These are phyloP conservation scores for Calonectria honghensis DNA, from an alignment of 2,329 filamentous ascomycete species.

Conservation along the genomic window DNA sequence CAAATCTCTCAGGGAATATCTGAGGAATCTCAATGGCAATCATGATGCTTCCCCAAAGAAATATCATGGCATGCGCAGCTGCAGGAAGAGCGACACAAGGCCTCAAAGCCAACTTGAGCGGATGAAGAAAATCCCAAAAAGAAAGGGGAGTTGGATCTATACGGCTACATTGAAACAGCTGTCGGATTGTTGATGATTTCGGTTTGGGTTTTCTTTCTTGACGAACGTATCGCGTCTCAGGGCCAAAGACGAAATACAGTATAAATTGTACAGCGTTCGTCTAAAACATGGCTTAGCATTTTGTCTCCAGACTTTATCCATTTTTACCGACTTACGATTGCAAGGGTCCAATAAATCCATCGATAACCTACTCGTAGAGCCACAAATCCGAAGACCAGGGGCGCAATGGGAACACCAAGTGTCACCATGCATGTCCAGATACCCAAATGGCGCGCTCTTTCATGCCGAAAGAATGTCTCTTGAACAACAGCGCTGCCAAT, in stretches of 20 bases:
- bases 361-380: constrained; percentile 70
- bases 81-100: constrained; percentile 60
- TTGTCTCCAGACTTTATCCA: too few relatives aligned
- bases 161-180: constrained; percentile 32
- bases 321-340: constrained; percentile 63
- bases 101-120: constrained; percentile 20
- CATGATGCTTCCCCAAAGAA: constrained; percentile 63
- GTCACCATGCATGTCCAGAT: constrained; percentile 50
- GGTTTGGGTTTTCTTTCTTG: neutral
- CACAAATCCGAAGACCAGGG: constrained; percentile 66
- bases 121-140: constrained; percentile 37
- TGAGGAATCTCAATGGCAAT: constrained; percentile 76
- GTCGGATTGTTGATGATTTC: neutral
- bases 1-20: constrained; percentile 72
- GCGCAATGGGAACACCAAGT: constrained; percentile 55
- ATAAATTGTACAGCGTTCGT: constrained; percentile 42
- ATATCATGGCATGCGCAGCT: constrained; percentile 73
- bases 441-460: constrained; percentile 45
- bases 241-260: constrained; percentile 41
- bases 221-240: constrained; percentile 44
- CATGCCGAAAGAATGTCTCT: constrained; percentile 43
- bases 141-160: constrained; percentile 36
- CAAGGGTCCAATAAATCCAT: constrained; percentile 77
- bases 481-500: constrained; percentile 47
- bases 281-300: constrained; percentile 5